Evolutionary conservation across 495 filamentous ascomycete genomes (phyloP).

Genomic region (Xylona heveae): DNA sequence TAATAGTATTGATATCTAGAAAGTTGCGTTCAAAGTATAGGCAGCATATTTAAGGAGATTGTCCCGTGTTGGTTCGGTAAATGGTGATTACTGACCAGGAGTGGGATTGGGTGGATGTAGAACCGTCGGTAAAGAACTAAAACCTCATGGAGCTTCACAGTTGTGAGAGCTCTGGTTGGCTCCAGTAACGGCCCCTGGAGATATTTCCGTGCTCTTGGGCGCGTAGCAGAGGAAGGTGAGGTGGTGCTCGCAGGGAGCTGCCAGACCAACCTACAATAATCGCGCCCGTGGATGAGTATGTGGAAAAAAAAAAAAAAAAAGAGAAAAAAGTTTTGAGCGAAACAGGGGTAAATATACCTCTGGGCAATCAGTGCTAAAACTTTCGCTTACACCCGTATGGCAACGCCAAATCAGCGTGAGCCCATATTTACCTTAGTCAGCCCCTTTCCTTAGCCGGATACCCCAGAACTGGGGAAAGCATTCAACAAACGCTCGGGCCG

Average conservation of each 20-base stretch:
- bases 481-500: slow-evolving; percentile 8
- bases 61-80: no score
- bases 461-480: not conserved
- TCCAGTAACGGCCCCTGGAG: slow-evolving; percentile 42
- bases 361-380: slow-evolving; percentile 18
- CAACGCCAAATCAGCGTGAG: no score
- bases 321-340: slow-evolving; percentile 7
- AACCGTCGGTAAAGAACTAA: slow-evolving; percentile 40
- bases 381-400: no score
- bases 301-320: slow-evolving; percentile 22
- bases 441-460: not conserved
- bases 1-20: no score
- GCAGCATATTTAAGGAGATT: no score
- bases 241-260: slow-evolving; percentile 11
- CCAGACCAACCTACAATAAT: slow-evolving; percentile 67
- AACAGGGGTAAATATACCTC: slow-evolving; percentile 13
- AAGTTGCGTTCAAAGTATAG: no score
- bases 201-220: slow-evolving; percentile 29
- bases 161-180: slow-evolving; percentile 24
- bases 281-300: slow-evolving; percentile 39
- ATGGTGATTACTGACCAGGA: no score
- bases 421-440: not conserved
- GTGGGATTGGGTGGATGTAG: no score
- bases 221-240: slow-evolving; percentile 41
- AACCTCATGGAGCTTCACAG: slow-evolving; percentile 23